Base-by-base conservation (phyloP, 1,284 basidiomycete species). In the Malassezia obtusa region DNA sequence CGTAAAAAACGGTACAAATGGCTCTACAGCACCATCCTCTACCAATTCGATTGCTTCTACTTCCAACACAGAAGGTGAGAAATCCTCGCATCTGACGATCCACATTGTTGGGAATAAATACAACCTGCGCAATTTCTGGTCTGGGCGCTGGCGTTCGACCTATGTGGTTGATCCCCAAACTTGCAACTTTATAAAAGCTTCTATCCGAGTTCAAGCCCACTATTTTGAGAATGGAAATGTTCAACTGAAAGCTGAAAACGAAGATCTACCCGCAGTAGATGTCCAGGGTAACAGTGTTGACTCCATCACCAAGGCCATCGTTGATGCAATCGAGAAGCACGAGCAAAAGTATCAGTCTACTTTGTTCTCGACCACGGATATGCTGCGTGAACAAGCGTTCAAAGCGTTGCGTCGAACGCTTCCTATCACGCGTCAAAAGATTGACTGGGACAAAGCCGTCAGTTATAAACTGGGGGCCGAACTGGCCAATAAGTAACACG, bases 191-290 rank as follows among this genome's bases (percentile, higher is more conserved):
- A 50, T 52, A 1, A 36, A 43, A 5, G 45, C 53, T 3, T 37
- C 47, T 7, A 52, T 73, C 22, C 49, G 49, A 0, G 49, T 73
- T 0, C 62, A 67, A 21, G 62, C 71, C 12, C 71, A 73, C 60
- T 73, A 73, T 58, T 73, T 68, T 53, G 71, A 73, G 45, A 68
- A 72, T 40, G 71, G 71, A 21, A 73, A 73, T 33, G 71, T 73
- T 1, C 71, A 73, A 43, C 56, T 72, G 24, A 58, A 67, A 36
- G 55, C 61, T 11, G 19, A 32, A 25, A 35, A 31, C 28, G 11
- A 45, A 2, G 24, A 53, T 7, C 51, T 67, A 5, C 54, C 64
- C 6, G 14, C 48, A 15, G 11, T 19, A 17, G 48, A 35, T 17
- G 40, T 32, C 6, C 12, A 40, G 2, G 41, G 43, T 3, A 32